Evolutionary conservation across 176 grass and related monocot species (phyloP).

Genomic region (Miscanthus lutarioriparius): DNA sequence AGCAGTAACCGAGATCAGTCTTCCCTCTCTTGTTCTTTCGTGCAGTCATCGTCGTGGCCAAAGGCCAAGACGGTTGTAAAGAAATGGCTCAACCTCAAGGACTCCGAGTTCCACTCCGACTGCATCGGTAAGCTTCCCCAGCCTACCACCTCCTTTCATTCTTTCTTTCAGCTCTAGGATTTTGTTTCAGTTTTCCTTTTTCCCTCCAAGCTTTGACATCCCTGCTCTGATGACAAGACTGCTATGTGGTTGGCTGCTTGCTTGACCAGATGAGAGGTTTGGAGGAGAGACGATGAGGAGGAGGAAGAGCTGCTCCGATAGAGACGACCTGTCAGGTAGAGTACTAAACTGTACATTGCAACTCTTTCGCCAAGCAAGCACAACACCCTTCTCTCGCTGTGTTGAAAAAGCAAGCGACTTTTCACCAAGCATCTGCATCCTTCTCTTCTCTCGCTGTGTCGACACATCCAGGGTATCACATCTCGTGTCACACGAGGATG

Average conservation of each 20-base stretch:
- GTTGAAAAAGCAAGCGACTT: background rate
- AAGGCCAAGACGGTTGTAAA: constrained; percentile 66
- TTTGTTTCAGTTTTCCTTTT: background rate
- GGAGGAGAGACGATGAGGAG: constrained; percentile 11
- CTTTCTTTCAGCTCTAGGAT: no score
- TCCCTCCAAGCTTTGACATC: background rate
- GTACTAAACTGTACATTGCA: background rate
- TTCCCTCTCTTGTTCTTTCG: background rate
- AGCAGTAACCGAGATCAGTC: no score
- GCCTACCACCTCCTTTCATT: background rate
- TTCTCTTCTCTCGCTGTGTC: background rate
- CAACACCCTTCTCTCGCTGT: no score
- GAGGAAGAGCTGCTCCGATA: constrained; percentile 86
- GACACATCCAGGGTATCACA: no score
- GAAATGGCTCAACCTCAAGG: constrained; percentile 78
- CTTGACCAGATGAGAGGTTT: constrained; percentile 40
- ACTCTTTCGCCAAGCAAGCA: constrained; percentile 9
- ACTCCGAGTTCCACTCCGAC: constrained; percentile 56
- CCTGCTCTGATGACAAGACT: background rate
- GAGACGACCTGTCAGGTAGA: constrained; percentile 70
- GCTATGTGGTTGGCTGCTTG: background rate
- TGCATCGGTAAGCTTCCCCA: background rate
- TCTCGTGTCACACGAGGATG: no score
- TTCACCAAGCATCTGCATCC: background rate
- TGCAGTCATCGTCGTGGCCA: constrained; percentile 82